Conservation (phyloP, 495 filamentous ascomycete genomes). For the Trichoderma reesei region DNA sequence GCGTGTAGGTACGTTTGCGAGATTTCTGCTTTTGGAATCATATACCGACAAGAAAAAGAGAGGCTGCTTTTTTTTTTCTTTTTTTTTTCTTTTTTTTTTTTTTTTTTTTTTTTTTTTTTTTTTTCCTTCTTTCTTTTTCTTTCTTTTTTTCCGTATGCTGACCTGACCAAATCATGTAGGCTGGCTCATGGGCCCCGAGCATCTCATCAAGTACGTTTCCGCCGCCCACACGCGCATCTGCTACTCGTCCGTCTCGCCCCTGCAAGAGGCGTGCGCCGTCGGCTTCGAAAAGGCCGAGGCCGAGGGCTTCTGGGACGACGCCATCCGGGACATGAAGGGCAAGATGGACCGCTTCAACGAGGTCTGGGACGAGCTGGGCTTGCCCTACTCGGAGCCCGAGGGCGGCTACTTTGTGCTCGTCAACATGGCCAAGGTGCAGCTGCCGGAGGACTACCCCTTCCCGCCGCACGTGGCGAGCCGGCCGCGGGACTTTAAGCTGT, state of each 20-base stretch:
- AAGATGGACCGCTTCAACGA: constrained; percentile 83
- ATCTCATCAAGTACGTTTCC: constrained; percentile 84
- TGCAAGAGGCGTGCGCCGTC: constrained; percentile 93
- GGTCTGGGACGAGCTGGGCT: constrained; percentile 77
- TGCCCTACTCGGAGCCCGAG: constrained; percentile 88
- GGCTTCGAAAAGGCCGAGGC: constrained; percentile 82
- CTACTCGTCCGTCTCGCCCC: constrained; percentile 83
- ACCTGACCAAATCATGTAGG: constrained; percentile 19
- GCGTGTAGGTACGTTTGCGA: constrained; percentile 56
- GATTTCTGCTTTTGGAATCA: too few species aligned
- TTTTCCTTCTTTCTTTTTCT: too few species aligned
- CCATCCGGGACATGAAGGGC: constrained; percentile 73
- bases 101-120: too few species aligned
- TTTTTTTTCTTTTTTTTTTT: too few species aligned
- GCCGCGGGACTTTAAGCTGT: constrained; percentile 84
- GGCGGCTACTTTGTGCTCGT: constrained; percentile 95
- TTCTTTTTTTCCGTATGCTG: neutral
- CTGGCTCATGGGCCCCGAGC: constrained; percentile 81
- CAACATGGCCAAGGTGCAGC: constrained; percentile 74
- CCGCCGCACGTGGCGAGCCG: constrained; percentile 76
- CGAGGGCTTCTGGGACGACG: constrained; percentile 80
- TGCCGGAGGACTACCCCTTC: constrained; percentile 76
- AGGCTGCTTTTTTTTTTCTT: too few species aligned
- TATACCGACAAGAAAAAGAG: neutral
- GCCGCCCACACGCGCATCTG: constrained; percentile 94